Evolutionary conservation across 495 filamentous ascomycete genomes (phyloP), one percentile per base, ranked within the genome.

Genomic region (Aspergillus haitiensis): DNA sequence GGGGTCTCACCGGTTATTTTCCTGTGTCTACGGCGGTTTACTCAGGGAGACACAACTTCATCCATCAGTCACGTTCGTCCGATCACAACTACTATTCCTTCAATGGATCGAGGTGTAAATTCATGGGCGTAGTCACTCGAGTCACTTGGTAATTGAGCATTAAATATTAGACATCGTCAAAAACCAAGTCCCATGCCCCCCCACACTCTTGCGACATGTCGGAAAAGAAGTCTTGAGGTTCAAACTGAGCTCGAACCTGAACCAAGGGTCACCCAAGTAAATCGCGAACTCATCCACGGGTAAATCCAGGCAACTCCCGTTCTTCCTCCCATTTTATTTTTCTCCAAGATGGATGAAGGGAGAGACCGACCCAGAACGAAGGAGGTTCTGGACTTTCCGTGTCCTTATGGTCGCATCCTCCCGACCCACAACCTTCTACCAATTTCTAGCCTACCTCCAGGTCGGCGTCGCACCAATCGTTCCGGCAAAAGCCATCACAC

Each of bases 1-100:
- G 59, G 59, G 40, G 57, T 53, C 10, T 4, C 40, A 36, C 52
- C 45, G 61, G 56, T n/a, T 59, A 55, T 63, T 63, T 50, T 12
- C 34, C 42, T 40, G 12, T 31, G 16, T 16, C 42, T 13, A 13
- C 42, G 42, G 42, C 42, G 42, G 42, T 46, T 46, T 46, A 16
- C 7, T 21, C 37, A 8, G 6, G 12, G 13, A 47, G 6, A 47
- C 44, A 47, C 21, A 27, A 27, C 21, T 27, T 0, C 10, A 40
- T 46, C 44, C 21, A 27, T 47, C 15, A 21, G 15, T 10, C 15
- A 47, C n/a, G 10, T 40, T 40, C 9, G 2, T 4, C 37, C 2
- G 13, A 40, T 40, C 15, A 42, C 15, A 6, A 47, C 9, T 47
- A 47, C 27, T 47, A 47, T 21, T 10, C 44, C 21, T 27, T 27